Conservation (phyloP, 2,329 filamentous ascomycete genomes). For the Macrophomina phaseolina region DNA sequence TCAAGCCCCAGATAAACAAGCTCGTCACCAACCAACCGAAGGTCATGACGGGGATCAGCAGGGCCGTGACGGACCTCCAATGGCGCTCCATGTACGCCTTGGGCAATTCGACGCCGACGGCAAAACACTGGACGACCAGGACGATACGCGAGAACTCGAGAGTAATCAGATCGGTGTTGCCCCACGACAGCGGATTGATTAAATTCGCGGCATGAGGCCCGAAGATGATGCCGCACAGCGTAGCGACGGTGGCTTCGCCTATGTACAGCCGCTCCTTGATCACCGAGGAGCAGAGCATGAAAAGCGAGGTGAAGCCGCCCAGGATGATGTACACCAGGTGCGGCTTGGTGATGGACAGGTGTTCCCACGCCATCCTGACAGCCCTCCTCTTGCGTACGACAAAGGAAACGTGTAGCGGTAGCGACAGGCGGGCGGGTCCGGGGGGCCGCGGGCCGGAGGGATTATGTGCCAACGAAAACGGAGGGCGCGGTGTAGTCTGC, state of each 20-base stretch:
- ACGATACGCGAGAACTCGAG: constrained; percentile 90
- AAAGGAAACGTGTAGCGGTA: constrained; percentile 4
- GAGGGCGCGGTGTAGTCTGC: constrained; percentile 29
- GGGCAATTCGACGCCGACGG: constrained; percentile 87
- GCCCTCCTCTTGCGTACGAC: not conserved
- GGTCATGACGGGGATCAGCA: constrained; percentile 96
- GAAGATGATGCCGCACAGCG: constrained; percentile 85
- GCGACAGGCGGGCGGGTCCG: constrained; percentile 22
- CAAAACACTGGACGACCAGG: constrained; percentile 90
- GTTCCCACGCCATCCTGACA: constrained; percentile 73
- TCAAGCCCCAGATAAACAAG: constrained; percentile 92
- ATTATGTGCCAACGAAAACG: constrained; percentile 37
- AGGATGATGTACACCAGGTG: constrained; percentile 99
- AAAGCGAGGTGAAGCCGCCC: constrained; percentile 94
- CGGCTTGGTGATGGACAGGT: constrained; percentile 86
- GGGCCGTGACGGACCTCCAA: constrained; percentile 88
- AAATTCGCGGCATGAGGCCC: constrained; percentile 83
- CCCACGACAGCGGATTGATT: constrained; percentile 78
- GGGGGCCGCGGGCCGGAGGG: not conserved
- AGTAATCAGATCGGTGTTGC: constrained; percentile 83
- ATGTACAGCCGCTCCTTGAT: constrained; percentile 99
- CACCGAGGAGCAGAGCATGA: constrained; percentile 97
- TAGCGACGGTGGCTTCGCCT: constrained; percentile 94
- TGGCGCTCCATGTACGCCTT: constrained; percentile 97
- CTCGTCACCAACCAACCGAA: constrained; percentile 94